These are phyloP conservation scores for Suillus brevipes DNA, from an alignment of 768 basidiomycete genomes.

Conservation along the genomic window DNA sequence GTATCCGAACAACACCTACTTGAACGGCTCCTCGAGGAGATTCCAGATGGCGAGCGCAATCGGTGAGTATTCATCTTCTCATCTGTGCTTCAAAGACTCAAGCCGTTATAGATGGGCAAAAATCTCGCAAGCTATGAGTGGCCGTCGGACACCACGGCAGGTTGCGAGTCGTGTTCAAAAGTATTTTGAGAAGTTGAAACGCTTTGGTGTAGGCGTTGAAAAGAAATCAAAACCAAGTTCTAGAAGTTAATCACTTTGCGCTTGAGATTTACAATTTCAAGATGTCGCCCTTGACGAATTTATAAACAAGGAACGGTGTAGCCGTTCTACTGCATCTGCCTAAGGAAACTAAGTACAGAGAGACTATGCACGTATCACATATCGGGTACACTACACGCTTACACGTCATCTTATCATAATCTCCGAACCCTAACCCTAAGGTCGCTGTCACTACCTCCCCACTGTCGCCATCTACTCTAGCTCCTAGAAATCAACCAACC, in stretches of 20 bases:
- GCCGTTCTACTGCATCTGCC: not conserved
- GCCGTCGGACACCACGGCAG: conserved; percentile 73
- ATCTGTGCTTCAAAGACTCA: conserved; percentile 13
- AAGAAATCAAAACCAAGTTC: conserved; percentile 25
- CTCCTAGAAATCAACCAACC: not conserved
- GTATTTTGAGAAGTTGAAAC: conserved; percentile 82
- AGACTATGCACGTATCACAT: not conserved
- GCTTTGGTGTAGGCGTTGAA: conserved; percentile 58
- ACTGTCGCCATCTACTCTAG: not conserved
- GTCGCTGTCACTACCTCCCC: not conserved
- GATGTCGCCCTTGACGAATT: not conserved
- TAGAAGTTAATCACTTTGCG: conserved; percentile 10
- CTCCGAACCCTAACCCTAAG: conserved; percentile 23
- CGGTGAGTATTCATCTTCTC: conserved; percentile 43
- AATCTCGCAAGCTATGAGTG: conserved; percentile 81
- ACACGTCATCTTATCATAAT: not conserved
- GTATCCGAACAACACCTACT: conserved; percentile 74
- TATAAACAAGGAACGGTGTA: not conserved
- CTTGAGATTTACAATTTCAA: not conserved
- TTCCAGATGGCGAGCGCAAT: conserved; percentile 76
- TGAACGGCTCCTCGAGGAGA: conserved; percentile 71
- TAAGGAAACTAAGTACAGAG: not conserved
- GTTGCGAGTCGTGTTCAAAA: conserved; percentile 90
- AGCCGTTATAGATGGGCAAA: conserved; percentile 62
- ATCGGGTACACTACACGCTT: not conserved